A percentile compares a stretch with the other conserved stretches of the same genome.
Conservation (phyloP, 2,329 filamentous ascomycete species). For the Colletotrichum plurivorum region DNA sequence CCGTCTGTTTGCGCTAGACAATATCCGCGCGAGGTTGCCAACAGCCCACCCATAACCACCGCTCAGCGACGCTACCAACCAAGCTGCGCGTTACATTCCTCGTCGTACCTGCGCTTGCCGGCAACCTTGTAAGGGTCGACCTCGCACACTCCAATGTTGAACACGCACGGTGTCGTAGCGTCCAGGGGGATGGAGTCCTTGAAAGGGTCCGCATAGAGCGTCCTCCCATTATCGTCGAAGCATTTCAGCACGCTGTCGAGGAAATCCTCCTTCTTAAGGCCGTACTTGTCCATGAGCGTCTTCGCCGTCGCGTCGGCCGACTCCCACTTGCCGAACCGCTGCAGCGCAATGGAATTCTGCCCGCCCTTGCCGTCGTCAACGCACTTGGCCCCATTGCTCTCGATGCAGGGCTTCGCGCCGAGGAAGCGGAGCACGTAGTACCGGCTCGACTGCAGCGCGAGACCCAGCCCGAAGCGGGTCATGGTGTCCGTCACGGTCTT, state of each 20-base stretch:
- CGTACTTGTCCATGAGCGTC: background rate
- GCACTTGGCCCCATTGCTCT: background rate
- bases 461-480: background rate
- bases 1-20: background rate
- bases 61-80: background rate
- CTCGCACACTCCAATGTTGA: constrained; percentile 3
- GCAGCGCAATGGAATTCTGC: background rate
- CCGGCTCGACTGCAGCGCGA: background rate
- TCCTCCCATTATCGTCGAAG: background rate
- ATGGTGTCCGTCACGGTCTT: background rate
- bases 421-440: constrained; percentile 1
- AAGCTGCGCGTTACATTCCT: constrained; percentile 6
- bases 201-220: background rate
- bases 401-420: background rate
- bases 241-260: constrained; percentile 1
- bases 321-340: background rate
- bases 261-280: background rate
- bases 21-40: background rate
- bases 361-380: background rate
- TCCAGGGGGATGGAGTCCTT: background rate
- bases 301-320: background rate
- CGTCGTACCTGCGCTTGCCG: background rate
- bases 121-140: background rate
- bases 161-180: background rate
- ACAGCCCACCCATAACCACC: background rate